A percentile compares a stretch with the other conserved stretches of the same genome.
phyloP scores from a whole-genome alignment of 2,329 filamentous ascomycete species.

The Diaporthe capsici region DNA sequence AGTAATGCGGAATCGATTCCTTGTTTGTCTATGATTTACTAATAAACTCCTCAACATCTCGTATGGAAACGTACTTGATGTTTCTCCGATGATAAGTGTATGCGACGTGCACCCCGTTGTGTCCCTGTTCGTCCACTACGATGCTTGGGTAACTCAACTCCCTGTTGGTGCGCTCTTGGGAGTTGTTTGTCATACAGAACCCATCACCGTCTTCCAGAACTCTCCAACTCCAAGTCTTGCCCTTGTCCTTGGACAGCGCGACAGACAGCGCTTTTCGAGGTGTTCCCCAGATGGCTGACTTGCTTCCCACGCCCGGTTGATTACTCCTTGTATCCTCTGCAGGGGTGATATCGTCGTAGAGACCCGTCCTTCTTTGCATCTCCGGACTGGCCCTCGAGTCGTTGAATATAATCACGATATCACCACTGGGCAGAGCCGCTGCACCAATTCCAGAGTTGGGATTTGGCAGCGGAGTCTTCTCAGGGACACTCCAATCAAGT shows the following conservation, averaged over 20 bases:
- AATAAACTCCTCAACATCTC: constrained; percentile 46
- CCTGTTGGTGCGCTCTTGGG: constrained; percentile 55
- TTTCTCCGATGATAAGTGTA: constrained; percentile 59
- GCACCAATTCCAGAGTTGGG: constrained; percentile 60
- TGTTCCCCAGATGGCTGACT: constrained; percentile 60
- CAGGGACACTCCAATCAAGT: constrained; percentile 54
- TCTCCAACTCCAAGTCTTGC: constrained; percentile 54
- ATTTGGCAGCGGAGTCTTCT: constrained; percentile 55
- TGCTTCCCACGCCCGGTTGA: constrained; percentile 52
- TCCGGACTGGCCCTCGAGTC: constrained; percentile 52
- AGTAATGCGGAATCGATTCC: neutral
- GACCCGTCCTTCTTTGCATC: constrained; percentile 53
- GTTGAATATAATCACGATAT: constrained; percentile 57
- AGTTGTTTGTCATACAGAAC: constrained; percentile 62
- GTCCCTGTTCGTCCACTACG: constrained; percentile 44
- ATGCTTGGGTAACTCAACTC: constrained; percentile 62
- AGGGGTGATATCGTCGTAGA: constrained; percentile 61
- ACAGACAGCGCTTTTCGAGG: constrained; percentile 54
- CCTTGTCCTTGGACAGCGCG: constrained; percentile 53
- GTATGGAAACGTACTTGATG: constrained; percentile 56
- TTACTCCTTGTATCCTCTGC: constrained; percentile 56
- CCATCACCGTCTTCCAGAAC: constrained; percentile 60
- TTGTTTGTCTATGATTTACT: neutral
- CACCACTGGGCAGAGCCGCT: constrained; percentile 53
- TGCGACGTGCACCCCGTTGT: constrained; percentile 51